Percentiles rank a stretch among this genome's conserved stretches.
Evolutionary conservation across 306 rosid genomes (phyloP).

Genomic region (Quercus robur): DNA sequence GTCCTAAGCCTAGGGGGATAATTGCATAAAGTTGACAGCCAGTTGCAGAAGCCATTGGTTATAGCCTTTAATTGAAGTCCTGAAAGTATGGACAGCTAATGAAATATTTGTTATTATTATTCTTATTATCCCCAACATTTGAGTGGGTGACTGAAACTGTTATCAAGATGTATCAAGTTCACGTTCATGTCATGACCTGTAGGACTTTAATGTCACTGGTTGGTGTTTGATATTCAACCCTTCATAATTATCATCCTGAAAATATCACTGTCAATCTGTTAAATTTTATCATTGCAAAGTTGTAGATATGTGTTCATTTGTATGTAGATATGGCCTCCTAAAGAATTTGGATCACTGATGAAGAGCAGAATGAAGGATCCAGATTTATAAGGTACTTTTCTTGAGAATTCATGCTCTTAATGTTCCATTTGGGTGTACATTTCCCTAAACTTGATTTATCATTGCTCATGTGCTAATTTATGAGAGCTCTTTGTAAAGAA

Average conservation of each 20-base stretch:
- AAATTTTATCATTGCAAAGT: not conserved
- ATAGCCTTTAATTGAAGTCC: not conserved
- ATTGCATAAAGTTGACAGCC: not conserved
- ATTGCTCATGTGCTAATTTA: not conserved
- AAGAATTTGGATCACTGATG: conserved; percentile 56
- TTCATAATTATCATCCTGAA: not conserved
- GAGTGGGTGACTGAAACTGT: not conserved
- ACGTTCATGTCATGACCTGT: not conserved
- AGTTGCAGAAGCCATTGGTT: not conserved
- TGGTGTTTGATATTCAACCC: not conserved
- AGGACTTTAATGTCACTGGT: not conserved
- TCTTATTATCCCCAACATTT: not conserved
- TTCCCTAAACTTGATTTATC: not conserved
- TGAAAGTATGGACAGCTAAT: not conserved
- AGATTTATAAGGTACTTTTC: conserved; percentile 29
- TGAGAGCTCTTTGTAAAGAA: not conserved
- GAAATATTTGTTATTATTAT: not conserved
- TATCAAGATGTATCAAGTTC: not conserved
- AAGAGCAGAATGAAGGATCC: conserved; percentile 27
- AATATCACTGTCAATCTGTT: not conserved
- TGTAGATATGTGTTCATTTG: conserved; percentile 7
- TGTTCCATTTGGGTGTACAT: not conserved
- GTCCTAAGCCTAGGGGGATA: not conserved
- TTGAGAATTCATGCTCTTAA: not conserved
- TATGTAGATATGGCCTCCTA: conserved; percentile 55